A percentile compares a stretch with the other conserved stretches of the same genome.
Evolutionary conservation across 2,329 filamentous ascomycete species (phyloP).

Genomic region (Venturia carpophila): DNA sequence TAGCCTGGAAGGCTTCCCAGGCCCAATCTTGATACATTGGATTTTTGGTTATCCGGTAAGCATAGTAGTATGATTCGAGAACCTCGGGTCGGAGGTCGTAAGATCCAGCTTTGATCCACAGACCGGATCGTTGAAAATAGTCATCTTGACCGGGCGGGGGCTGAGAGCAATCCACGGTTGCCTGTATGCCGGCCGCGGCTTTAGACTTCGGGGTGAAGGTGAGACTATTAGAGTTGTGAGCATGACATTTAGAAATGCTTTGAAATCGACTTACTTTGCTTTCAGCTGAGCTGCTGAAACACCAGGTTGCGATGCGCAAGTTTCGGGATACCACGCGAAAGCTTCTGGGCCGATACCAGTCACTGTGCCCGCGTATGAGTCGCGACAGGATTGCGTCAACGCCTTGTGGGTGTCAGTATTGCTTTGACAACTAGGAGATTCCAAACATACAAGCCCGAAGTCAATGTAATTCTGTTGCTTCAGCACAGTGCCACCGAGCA

Average conservation of each 20-base stretch:
- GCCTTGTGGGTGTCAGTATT: slow-evolving; percentile 23
- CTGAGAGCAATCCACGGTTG: slow-evolving; percentile 30
- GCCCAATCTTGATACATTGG: slow-evolving; percentile 73
- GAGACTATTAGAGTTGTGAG: neutral
- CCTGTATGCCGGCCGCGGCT: slow-evolving; percentile 36
- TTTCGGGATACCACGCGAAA: slow-evolving; percentile 33
- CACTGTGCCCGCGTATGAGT: slow-evolving; percentile 60
- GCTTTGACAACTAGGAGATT: neutral
- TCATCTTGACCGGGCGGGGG: slow-evolving; percentile 29
- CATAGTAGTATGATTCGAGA: slow-evolving; percentile 79
- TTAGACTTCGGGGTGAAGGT: slow-evolving; percentile 37
- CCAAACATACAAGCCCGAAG: slow-evolving; percentile 52
- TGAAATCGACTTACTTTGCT: slow-evolving; percentile 4
- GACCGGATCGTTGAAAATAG: slow-evolving; percentile 54
- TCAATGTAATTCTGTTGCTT: slow-evolving; percentile 57
- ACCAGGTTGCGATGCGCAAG: slow-evolving; percentile 2
- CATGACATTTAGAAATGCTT: neutral
- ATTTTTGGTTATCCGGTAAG: slow-evolving; percentile 71
- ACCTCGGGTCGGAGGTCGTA: slow-evolving; percentile 76
- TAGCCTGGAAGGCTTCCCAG: slow-evolving; percentile 66
- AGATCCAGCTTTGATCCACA: slow-evolving; percentile 50
- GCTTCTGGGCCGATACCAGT: slow-evolving; percentile 71
- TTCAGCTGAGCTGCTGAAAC: neutral
- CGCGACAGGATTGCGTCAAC: slow-evolving; percentile 66
- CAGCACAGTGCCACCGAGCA: slow-evolving; percentile 69